Evolutionary conservation across 352 stramenopile genomes (phyloP).

Genomic region (Globisporangium yorkense): DNA sequence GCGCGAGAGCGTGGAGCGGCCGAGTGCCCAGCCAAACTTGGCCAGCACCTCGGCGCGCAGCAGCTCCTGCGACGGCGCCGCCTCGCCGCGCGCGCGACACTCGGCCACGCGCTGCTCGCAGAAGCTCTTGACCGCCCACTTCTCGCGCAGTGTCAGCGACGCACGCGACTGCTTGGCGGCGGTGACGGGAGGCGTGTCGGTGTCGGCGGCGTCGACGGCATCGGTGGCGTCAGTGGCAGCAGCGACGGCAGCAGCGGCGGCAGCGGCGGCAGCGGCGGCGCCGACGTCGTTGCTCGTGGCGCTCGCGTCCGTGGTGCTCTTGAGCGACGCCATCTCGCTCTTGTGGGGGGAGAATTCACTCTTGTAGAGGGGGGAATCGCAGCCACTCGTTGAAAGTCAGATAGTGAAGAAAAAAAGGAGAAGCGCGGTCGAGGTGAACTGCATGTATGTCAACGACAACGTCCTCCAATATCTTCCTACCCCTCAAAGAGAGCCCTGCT

Average conservation of each 20-base stretch:
- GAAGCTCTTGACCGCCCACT: conserved; percentile 69
- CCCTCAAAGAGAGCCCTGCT: neutral
- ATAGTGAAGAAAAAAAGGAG: neutral
- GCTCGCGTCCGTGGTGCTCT: too few species aligned
- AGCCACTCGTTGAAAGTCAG: neutral
- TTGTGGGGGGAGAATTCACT: neutral
- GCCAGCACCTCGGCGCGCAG: conserved; percentile 43
- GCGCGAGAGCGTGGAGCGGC: conserved; percentile 71
- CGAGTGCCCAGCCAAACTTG: conserved; percentile 58
- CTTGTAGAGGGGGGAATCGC: too few species aligned
- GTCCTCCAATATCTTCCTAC: neutral
- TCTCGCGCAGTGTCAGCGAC: conserved; percentile 64
- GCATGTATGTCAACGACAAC: neutral
- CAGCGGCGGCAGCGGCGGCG: neutral
- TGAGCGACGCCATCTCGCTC: neutral
- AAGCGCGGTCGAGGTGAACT: neutral
- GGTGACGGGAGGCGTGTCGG: neutral
- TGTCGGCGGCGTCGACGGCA: neutral
- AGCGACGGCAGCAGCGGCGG: neutral
- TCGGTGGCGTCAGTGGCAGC: neutral
- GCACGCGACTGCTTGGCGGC: conserved; percentile 20
- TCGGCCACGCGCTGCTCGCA: conserved; percentile 59
- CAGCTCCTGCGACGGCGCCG: conserved; percentile 53
- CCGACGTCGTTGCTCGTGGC: too few species aligned
- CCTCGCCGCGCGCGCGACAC: conserved; percentile 45